phyloP scores from a whole-genome alignment of 495 filamentous ascomycete species.

The Collariella sp. region DNA sequence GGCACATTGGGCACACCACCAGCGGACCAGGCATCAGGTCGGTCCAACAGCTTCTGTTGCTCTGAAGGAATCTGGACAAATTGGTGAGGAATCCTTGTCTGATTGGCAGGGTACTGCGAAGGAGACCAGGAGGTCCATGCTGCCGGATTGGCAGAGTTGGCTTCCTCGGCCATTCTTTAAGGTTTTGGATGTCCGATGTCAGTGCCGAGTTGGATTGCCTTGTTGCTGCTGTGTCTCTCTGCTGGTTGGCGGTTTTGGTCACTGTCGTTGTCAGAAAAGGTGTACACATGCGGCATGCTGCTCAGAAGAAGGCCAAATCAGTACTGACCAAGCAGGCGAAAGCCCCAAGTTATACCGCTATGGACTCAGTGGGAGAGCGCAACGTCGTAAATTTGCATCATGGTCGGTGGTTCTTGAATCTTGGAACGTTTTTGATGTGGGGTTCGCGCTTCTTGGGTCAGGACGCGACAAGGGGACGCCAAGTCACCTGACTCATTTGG shows the following conservation, averaged over 20 bases:
- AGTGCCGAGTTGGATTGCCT: background rate
- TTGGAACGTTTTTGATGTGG: no score
- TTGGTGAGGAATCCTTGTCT: constrained; percentile 6
- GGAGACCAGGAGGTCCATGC: constrained; percentile 10
- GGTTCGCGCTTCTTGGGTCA: background rate
- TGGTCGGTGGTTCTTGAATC: background rate
- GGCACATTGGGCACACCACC: constrained; percentile 31
- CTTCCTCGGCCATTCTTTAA: background rate
- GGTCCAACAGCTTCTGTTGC: constrained; percentile 52
- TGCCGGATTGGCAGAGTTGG: background rate
- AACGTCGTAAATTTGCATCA: background rate
- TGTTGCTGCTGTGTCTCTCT: no score
- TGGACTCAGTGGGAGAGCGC: no score
- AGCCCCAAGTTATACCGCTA: no score
- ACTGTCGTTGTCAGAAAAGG: background rate
- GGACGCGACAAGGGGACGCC: background rate
- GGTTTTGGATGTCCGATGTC: background rate
- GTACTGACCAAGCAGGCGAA: no score
- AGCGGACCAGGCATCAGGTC: constrained; percentile 35
- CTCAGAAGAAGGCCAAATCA: no score
- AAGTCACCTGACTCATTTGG: background rate
- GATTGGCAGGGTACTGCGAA: background rate
- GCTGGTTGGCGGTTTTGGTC: no score
- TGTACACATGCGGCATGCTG: no score
- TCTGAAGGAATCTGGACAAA: constrained; percentile 44